Percentiles rank a stretch among this genome's conserved stretches.
Conservation (phyloP, 805 yeast species). For the Candida ovalis region DNA sequence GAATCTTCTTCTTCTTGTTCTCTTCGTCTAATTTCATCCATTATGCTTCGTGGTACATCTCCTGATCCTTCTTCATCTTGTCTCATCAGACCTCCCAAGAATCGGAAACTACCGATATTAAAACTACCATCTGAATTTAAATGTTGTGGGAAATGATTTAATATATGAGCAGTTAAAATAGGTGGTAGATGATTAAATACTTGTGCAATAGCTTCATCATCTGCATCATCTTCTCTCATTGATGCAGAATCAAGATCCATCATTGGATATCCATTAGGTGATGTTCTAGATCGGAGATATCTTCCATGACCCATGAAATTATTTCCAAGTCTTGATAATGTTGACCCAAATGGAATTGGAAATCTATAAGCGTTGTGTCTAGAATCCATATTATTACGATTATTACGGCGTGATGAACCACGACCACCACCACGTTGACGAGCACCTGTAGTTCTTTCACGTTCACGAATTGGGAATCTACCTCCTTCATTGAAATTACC, state of each 20-base stretch:
- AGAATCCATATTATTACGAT: not conserved
- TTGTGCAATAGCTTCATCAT: not conserved
- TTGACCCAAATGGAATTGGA: not conserved
- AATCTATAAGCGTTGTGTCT: not conserved
- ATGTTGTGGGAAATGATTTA: not conserved
- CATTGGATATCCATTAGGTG: too few species aligned
- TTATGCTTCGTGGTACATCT: constrained; percentile 25
- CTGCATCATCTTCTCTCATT: not conserved
- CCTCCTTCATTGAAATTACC: not conserved
- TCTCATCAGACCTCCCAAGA: not conserved
- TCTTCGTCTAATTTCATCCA: constrained; percentile 25
- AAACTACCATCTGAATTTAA: not conserved
- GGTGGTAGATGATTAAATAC: not conserved
- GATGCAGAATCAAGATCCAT: too few species aligned
- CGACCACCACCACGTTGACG: not conserved
- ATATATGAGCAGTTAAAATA: not conserved
- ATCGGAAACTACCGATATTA: not conserved
- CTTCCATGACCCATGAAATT: not conserved
- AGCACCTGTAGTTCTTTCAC: too few species aligned
- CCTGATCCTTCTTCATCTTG: constrained; percentile 8
- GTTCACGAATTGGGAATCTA: too few species aligned
- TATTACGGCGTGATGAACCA: not conserved
- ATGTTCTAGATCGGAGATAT: not conserved
- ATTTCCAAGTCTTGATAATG: not conserved
- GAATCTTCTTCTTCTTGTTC: constrained; percentile 29